Base-by-base conservation (phyloP, 345 rosid species). In the Linum trigynum region DNA sequence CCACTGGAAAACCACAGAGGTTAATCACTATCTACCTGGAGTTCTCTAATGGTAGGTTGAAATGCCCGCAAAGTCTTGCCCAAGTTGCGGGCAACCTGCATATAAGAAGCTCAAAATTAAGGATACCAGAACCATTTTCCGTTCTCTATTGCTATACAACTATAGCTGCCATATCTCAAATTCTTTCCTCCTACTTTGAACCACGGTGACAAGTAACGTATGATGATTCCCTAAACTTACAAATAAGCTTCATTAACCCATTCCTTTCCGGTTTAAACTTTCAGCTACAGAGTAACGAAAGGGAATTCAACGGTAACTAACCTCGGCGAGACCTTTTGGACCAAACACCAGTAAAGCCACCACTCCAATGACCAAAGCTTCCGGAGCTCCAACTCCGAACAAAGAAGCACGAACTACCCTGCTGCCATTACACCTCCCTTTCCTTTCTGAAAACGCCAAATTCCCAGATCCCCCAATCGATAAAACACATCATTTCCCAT, bases 311-410 rank as follows among this genome's bases (percentile, higher is more conserved):
- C 32, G 1, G 32, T 23, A 4, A 80, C 83, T 57, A 59, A 94
- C 99, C 96, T 94, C 99, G 63, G 99, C 99, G 43, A 90, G 88
- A 60, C 96, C 99, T 83, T 94, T 94, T 71, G 99, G 99, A 67
- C 99, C 99, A 74, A 94, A 94, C 71, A 90, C 99, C 77, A 94
- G 77, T 76, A 94, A 81, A 74, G 97, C 99, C 69, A 94, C 99
- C 62, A 86, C 97, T 35, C 99, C 99, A 80, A 94, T 90, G 65
- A 94, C 97, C 80, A 94, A 59, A 80, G 92, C 99, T 78, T 90
- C 97, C 59, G 99, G 97, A 79, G 97, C 99, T 72, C 99, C 99
- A 74, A 94, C 97, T 6, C 97, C 97, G 70, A 94, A 92, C 39
- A 94, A 74, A 64, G 99, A 94, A 67, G 97, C 97, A 65, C 69